Base-by-base conservation (phyloP, 2,329 filamentous ascomycete genomes). In the Shiraia sp. region DNA sequence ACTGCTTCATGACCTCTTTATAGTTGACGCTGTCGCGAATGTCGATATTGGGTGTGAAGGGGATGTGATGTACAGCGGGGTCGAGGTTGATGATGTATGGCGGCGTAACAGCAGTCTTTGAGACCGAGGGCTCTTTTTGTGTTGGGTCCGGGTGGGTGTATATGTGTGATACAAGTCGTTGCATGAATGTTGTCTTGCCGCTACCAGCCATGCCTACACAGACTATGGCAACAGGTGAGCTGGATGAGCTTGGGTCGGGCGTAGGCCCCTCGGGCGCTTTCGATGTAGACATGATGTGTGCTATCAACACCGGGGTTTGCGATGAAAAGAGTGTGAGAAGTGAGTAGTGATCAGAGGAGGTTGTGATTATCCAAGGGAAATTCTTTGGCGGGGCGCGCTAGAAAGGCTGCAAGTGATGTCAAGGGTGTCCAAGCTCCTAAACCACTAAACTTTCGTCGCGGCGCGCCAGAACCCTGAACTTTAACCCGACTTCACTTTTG, bases 101-200 rank as follows among this genome's bases (percentile, higher is more conserved):
- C 1, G 90, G 85, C n/a, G 55, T 49, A 3, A 57, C 42, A 0
- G 64, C 36, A 2, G 45, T 47, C 36, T 66, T 64, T 16, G 65
- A 60, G 5, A 65, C 60, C 16, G 58, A 45, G 10, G 65, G 63
- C 19, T 57, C 50, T 44, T 49, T 43, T 29, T 51, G 42, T 3
- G 62, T 66, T 1, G 65, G 64, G 13, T 85, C 81, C 44, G 86
- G 82, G 61, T 91, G 81, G 4, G 80, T 80, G 66, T 97, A 92
- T 3, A 99, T 84, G 67, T 99, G 81, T 1, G 92, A 87, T 70
- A 96, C 96, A 63, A 99, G 93, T 62, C 93, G 85, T 69, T 97
- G 92, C 92, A 99, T 97, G 67, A 99, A 99, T 0, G 95, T 99
- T n/a, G 93, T 99, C 77, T 99, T 99, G 63, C 93, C 93, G 12